Conservation (phyloP, 306 rosid species). For the Sicyos baderoa region DNA sequence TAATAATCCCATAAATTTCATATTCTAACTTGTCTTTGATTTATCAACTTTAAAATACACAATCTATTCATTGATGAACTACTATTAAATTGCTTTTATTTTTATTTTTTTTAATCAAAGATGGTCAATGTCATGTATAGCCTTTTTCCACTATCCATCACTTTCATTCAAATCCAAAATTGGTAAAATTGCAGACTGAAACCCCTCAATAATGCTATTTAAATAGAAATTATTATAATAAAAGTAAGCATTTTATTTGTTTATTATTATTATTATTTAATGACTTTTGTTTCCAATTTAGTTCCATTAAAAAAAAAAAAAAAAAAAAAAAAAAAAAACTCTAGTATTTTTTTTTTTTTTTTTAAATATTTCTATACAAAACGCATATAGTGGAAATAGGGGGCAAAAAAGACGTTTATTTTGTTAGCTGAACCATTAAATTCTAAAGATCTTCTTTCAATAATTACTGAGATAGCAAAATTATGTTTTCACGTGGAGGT, state of each 20-base stretch:
- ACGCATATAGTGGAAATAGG: neutral
- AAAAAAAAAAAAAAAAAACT: no score
- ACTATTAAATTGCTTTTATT: no score
- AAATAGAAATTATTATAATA: neutral
- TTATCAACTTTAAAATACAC: neutral
- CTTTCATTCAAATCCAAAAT: neutral
- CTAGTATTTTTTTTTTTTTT: no score
- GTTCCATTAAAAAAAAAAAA: no score
- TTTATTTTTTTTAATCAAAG: no score
- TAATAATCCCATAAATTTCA: neutral
- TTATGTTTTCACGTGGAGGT: constrained; percentile 13
- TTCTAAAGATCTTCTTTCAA: neutral
- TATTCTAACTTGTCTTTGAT: neutral
- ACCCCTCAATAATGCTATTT: neutral
- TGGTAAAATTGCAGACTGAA: constrained; percentile 1
- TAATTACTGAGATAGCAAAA: neutral
- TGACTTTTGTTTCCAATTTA: neutral
- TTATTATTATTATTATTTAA: no score
- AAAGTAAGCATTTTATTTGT: neutral
- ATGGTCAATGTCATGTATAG: neutral
- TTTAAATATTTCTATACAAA: no score
- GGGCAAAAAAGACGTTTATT: neutral
- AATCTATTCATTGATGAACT: no score
- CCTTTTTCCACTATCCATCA: neutral
- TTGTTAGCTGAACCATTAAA: neutral